Base-by-base conservation (phyloP, 768 basidiomycete species). In the Suillus bovinus region DNA sequence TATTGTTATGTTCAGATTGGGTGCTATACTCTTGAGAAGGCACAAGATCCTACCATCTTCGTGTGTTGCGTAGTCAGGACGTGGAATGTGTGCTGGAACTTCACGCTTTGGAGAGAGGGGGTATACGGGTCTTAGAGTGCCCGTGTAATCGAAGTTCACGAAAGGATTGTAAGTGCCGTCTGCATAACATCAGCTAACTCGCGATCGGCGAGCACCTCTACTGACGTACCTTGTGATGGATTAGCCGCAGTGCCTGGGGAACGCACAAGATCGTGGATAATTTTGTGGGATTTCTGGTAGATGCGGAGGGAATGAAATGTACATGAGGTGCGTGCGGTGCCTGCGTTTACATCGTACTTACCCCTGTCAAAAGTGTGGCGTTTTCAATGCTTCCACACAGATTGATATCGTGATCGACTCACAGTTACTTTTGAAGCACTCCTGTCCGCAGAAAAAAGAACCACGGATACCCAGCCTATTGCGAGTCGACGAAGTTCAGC, bases 361-460 rank as follows among this genome's bases (percentile, higher is more conserved):
- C 74, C 74, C 74, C 73, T 74, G 58, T 56, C 38, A 56, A 56
- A 27, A 20, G 38, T 27, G 55, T 56, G 24, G 27, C 55, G 24
- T 33, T 56, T 14, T 57, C 50, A 55, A 22, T 55, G 31, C 33
- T 59, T 56, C 52, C 53, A 22, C 11, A 14, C 17, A 16, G 42
- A 59, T 29, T 20, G n/a, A 59, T 22, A 59, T 56, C 36, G 55
- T 39, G n/a, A 56, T 22, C 7, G 42, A 81, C 94, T 80, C 74
- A 96, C 96, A 99, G 74, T 85, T 89, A 53, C 88, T 84, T 77
- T 97, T 98, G 85, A 98, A 98, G 78, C 96, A 99, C 57, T 92
- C 93, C 76, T 99, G 96, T 29, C 88, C 87, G 67, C 96, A 98
- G 78, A 96, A 99, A 73, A 90, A 91, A 36, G 92, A 94, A 34